phyloP scores from a whole-genome alignment of 1,284 basidiomycete genomes.

The Athelia sp. region DNA sequence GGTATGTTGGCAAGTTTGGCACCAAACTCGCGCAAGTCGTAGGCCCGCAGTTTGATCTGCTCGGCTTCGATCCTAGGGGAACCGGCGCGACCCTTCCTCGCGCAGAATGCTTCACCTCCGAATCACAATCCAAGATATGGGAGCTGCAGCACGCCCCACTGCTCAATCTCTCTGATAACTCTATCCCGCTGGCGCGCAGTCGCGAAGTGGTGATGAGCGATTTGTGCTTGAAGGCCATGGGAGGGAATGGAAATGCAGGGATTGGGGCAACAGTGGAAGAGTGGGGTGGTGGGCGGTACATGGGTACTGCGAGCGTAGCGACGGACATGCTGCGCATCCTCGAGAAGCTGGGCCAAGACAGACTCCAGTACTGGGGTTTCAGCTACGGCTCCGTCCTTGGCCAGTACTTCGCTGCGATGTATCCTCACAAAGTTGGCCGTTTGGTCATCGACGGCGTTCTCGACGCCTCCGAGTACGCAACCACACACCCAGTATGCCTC shows the following conservation, averaged over 20 bases:
- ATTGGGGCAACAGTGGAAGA: background rate
- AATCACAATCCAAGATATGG: background rate
- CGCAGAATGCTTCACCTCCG: background rate
- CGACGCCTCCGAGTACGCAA: background rate
- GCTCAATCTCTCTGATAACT: background rate
- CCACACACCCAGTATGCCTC: background rate
- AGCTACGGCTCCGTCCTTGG: background rate
- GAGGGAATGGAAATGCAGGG: background rate
- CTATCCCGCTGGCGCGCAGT: background rate
- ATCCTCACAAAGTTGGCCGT: background rate
- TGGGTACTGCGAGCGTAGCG: background rate
- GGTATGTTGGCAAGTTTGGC: background rate
- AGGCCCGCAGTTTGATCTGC: background rate
- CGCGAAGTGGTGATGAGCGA: background rate
- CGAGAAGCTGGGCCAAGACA: background rate
- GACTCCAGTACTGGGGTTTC: background rate
- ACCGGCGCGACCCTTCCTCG: background rate
- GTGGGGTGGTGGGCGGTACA: background rate
- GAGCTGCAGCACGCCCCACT: background rate
- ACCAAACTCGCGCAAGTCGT: background rate
- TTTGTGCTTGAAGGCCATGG: background rate
- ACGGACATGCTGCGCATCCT: slow-evolving; percentile 1
- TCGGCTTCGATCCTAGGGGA: background rate
- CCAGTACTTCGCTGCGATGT: background rate
- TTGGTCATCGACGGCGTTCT: background rate